A percentile compares a stretch with the other conserved stretches of the same genome.
These are phyloP conservation scores for Cymbomonas tetramitiformis DNA, from an alignment of 139 green algal genomes.

Conservation along the genomic window DNA sequence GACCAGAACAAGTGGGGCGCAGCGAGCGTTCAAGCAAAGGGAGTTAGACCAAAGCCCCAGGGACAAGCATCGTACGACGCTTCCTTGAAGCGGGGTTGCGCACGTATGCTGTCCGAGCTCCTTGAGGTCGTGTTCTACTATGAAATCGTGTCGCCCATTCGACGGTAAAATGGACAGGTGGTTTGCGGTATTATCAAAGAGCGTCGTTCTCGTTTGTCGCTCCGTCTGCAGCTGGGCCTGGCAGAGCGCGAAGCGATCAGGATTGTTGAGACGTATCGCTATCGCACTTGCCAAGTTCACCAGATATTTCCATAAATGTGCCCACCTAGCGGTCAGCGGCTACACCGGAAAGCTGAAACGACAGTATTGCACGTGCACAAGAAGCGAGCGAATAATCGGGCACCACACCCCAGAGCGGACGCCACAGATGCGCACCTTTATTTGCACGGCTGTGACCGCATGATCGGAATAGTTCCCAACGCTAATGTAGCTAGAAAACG, in stretches of 20 bases:
- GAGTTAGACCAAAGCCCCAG: no score
- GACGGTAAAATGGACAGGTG: no score
- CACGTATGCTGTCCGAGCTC: slow-evolving; percentile 19
- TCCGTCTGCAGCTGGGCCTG: slow-evolving; percentile 33
- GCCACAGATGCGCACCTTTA: no score
- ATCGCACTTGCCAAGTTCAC: slow-evolving; percentile 8
- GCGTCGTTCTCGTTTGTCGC: slow-evolving; percentile 13
- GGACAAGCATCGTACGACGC: not conserved
- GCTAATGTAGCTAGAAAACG: slow-evolving; percentile 33
- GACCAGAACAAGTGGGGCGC: no score
- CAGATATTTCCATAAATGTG: no score
- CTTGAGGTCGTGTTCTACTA: slow-evolving; percentile 4
- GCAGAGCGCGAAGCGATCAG: not conserved
- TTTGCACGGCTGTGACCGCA: not conserved
- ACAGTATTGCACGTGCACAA: no score
- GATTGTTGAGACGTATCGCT: not conserved
- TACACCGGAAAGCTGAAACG: no score
- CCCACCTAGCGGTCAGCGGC: no score
- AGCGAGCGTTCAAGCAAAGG: no score
- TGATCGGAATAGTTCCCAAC: slow-evolving; percentile 19
- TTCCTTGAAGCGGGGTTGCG: slow-evolving; percentile 9
- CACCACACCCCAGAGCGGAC: no score
- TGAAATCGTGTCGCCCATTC: slow-evolving; percentile 16
- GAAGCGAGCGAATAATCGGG: no score
- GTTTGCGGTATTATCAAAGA: slow-evolving; percentile 18